These are phyloP conservation scores for Tylopilus cervinicoccineus DNA, from an alignment of 768 basidiomycete genomes.

Conservation along the genomic window DNA sequence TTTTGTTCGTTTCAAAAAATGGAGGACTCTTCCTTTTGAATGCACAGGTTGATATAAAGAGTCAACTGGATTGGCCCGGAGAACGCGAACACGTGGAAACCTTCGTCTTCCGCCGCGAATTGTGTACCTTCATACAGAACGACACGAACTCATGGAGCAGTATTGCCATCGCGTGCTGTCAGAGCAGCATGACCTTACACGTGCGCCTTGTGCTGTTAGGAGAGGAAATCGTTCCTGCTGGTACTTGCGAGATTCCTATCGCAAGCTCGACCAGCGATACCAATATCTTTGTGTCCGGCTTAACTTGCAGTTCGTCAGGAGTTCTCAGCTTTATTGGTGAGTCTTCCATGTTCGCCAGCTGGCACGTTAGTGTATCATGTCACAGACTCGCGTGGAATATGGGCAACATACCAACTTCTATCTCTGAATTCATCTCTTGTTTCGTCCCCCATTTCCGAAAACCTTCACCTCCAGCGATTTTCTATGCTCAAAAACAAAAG, in stretches of 20 bases:
- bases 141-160: conserved; percentile 2
- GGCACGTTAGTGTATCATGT: background rate
- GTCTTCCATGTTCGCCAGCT: conserved; percentile 12
- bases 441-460: conserved; percentile 17
- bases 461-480: conserved; percentile 23
- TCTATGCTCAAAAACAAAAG: conserved; percentile 7
- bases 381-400: conserved; percentile 43
- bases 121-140: conserved; percentile 27
- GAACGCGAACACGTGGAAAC: conserved; percentile 26
- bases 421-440: conserved; percentile 23
- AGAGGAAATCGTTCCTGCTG: conserved; percentile 14
- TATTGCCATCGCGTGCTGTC: conserved; percentile 24
- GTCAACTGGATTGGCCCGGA: conserved; percentile 24
- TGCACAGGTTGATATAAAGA: conserved; percentile 24
- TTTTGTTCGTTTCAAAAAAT: conserved; percentile 32
- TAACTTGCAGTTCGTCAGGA: conserved; percentile 42
- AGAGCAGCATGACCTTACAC: conserved; percentile 12
- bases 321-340: conserved; percentile 48
- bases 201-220: conserved; percentile 21
- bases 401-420: conserved; percentile 37
- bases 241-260: conserved; percentile 22
- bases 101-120: conserved; percentile 28
- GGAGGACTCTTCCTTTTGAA: conserved; percentile 34
- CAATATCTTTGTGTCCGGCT: conserved; percentile 1
- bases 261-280: background rate